phyloP scores from a whole-genome alignment of 345 rosid species.

The Camelina hispida region DNA sequence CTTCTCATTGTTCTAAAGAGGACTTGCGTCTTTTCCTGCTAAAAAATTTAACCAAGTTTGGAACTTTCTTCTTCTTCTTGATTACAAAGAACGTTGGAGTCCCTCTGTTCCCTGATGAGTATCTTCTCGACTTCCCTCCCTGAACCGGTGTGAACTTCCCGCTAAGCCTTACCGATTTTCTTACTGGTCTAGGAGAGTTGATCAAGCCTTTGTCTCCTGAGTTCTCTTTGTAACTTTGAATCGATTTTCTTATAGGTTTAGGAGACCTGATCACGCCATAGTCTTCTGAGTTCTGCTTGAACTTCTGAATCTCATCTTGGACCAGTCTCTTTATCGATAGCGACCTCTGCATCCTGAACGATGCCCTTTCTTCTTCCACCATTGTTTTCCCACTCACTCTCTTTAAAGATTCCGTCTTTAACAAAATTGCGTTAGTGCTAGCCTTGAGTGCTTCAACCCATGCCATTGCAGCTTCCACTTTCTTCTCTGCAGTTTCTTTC shows the following conservation, averaged over 20 bases:
- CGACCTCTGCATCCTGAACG: slow-evolving; percentile 52
- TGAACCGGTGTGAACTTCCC: slow-evolving; percentile 50
- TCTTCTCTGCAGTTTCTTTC: slow-evolving; percentile 80
- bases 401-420: slow-evolving; percentile 60
- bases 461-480: slow-evolving; percentile 91
- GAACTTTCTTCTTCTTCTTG: slow-evolving; percentile 68
- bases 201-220: slow-evolving; percentile 26
- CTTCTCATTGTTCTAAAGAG: slow-evolving; percentile 24
- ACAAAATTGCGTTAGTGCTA: slow-evolving; percentile 68
- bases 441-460: slow-evolving; percentile 87
- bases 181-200: slow-evolving; percentile 35
- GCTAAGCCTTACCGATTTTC: slow-evolving; percentile 48
- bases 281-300: slow-evolving; percentile 45
- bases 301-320: slow-evolving; percentile 54
- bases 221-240: slow-evolving; percentile 46
- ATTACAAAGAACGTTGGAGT: slow-evolving; percentile 53
- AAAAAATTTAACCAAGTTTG: slow-evolving; percentile 62
- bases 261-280: slow-evolving; percentile 18
- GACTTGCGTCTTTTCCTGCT: slow-evolving; percentile 45
- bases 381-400: slow-evolving; percentile 52
- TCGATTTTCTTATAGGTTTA: slow-evolving; percentile 48
- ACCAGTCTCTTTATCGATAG: slow-evolving; percentile 55
- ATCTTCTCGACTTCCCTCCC: slow-evolving; percentile 50
- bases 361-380: slow-evolving; percentile 62
- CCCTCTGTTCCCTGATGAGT: slow-evolving; percentile 52